Evolutionary conservation across 257 asterid species (phyloP), one percentile per base, ranked within the genome.

Genomic region (Solanum microdontum): DNA sequence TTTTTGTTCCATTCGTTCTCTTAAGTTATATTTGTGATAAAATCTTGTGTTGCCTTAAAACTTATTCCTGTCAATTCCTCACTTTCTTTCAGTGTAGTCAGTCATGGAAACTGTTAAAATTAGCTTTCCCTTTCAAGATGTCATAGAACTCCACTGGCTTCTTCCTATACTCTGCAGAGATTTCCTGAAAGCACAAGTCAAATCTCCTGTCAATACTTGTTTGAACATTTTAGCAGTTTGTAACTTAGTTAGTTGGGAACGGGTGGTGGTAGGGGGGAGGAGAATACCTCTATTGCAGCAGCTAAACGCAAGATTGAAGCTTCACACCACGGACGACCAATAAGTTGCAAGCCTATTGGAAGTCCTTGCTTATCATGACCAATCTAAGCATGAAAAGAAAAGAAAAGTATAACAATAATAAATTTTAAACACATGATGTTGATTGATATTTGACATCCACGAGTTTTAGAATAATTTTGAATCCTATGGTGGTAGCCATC

Each of bases 261-360:
- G 11, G 17, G 6, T 14, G 66, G 39, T 26, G 26, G 68, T 24
- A 14, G 28, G 66, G 19, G 1, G 40, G 84, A 45, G 68, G 85
- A 45, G 85, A 83, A 37, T 89, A 97, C 99, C 98, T 95, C 97
- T 9, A 97, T 37, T 7, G 97, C 95, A 90, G 97, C 93, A 83
- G 98, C 98, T 90, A 97, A 91, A 86, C 95, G 99, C 89, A 96
- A 90, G 80, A 96, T 76, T 37, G 99, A 92, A 88, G 99, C 98
- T 90, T 96, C 99, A 86, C 95, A 88, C 99, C 99, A 97, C 37
- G 99, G 99, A 36, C 98, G 98, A n/a, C 99, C 99, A 17, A 97
- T 93, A 89, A 97, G 89, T 88, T 97, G 99, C 85, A 97, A 87
- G 76, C 99, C 99, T 26, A 97, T 95, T 7, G 99, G 99, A 36